phyloP scores from a whole-genome alignment of 1,284 basidiomycete genomes.

The Apiotrichum gracile region DNA sequence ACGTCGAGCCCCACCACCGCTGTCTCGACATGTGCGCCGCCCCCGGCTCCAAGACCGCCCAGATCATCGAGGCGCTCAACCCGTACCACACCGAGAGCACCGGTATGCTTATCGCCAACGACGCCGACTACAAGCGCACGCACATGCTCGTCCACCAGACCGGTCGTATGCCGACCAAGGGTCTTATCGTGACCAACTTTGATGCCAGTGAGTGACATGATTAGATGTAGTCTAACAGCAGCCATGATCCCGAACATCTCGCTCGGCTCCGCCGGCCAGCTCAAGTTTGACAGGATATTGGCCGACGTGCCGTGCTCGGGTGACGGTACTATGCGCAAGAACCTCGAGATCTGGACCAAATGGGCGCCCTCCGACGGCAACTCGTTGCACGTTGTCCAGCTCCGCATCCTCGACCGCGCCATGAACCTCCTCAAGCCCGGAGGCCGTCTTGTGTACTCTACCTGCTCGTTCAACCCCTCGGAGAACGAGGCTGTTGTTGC shows the following conservation, averaged over 20 bases:
- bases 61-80: conserved; percentile 48
- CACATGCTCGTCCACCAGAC: conserved; percentile 97
- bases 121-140: conserved; percentile 78
- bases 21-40: conserved; percentile 99
- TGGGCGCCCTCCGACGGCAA: conserved; percentile 88
- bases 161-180: conserved; percentile 85
- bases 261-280: conserved; percentile 43
- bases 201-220: conserved; percentile 60
- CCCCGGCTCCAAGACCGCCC: conserved; percentile 76
- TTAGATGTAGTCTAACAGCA: conserved; percentile 2
- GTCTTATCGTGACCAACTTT: conserved; percentile 90
- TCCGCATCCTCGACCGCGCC: conserved; percentile 84
- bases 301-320: conserved; percentile 96
- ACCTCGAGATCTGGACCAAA: conserved; percentile 87
- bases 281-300: conserved; percentile 88
- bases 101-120: conserved; percentile 48
- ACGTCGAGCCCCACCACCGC: conserved; percentile 81
- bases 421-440: conserved; percentile 82
- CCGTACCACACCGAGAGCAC: conserved; percentile 41
- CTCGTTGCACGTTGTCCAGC: conserved; percentile 85
- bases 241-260: conserved; percentile 72
- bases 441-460: conserved; percentile 94
- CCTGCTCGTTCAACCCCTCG: conserved; percentile 93
- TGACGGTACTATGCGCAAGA: conserved; percentile 94
- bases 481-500: conserved; percentile 97